Evolutionary conservation across 2,329 filamentous ascomycete genomes (phyloP), one percentile per base, ranked within the genome.

Genomic region (Cladorrhinum sp.): DNA sequence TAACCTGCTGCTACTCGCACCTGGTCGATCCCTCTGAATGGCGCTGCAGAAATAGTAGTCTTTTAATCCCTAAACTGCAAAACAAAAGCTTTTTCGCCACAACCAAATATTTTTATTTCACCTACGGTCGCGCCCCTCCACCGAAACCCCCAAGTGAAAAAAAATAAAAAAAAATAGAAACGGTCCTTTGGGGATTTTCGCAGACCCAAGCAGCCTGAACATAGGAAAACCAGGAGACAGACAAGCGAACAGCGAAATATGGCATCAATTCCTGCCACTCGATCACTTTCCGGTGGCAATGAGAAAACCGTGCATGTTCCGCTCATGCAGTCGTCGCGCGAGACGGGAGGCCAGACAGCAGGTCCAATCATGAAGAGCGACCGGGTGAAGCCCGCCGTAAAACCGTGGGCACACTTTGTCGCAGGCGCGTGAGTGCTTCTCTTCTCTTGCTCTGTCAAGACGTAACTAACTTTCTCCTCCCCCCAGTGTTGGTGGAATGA

Each of bases 351-450:
- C 46, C 46, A 65, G 60, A 56, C 55, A 21, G 56, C 55, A 21
- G 54, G 61, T 54, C 57, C 62, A 1, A 36, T 71, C 62, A 59
- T 70, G 64, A 72, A 63, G 60, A 39, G 64, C 28, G 66, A 73
- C 58, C 77, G 79, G 65, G 72, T 73, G 16, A 74, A 79, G 39
- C 82, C 83, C 1, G 83, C 84, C 69, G 80, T 87, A 18, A 93
- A 92, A 75, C 92, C 92, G 74, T 96, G 92, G 90, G 90, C 92
- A 64, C 92, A 96, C 79, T 88, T 97, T 71, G 84, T 96, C 61
- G 93, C 93, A 58, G 93, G 93, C 82, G 93, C 87, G 92, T 96
- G 83, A 70, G 84, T 79, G 20, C 24, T 48, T 52, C 23, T 36
- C 18, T 6, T 3, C 16, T 21, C n/a, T 46, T 46, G 16, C 4